phyloP scores from a whole-genome alignment of 805 yeast genomes.

The Naumovozyma dairenensis region DNA sequence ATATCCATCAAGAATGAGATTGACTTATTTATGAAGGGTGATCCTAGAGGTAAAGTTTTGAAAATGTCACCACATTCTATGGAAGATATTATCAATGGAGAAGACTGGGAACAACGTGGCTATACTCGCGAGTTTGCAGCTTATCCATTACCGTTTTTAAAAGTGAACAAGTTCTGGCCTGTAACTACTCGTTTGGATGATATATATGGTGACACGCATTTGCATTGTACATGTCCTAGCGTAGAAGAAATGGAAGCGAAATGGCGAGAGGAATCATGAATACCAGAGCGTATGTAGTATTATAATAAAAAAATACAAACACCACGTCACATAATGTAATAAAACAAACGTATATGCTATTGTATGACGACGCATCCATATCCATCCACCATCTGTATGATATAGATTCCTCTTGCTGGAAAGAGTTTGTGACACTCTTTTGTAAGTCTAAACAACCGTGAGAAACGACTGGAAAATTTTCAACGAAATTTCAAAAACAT shows the following conservation, averaged over 20 bases:
- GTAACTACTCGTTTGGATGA: slow-evolving; percentile 88
- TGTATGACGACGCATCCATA: too few species aligned
- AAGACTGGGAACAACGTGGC: slow-evolving; percentile 75
- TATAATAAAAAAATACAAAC: slow-evolving; percentile 11
- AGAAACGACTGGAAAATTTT: too few species aligned
- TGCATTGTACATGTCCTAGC: slow-evolving; percentile 87
- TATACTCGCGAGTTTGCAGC: slow-evolving; percentile 92
- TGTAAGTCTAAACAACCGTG: too few species aligned
- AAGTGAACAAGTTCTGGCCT: slow-evolving; percentile 85
- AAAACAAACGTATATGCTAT: too few species aligned
- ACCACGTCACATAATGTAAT: too few species aligned
- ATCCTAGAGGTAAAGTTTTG: slow-evolving; percentile 56
- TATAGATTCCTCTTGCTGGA: too few species aligned
- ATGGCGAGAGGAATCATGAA: too few species aligned
- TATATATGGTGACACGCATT: slow-evolving; percentile 85
- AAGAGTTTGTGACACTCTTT: too few species aligned
- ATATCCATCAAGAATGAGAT: slow-evolving; percentile 78
- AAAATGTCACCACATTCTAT: slow-evolving; percentile 91
- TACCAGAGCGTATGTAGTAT: slow-evolving; percentile 38
- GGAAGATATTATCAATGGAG: slow-evolving; percentile 57
- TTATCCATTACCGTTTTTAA: slow-evolving; percentile 72
- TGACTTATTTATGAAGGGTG: slow-evolving; percentile 55
- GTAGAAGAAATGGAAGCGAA: slow-evolving; percentile 58
- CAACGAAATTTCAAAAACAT: too few species aligned
- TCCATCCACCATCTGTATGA: too few species aligned